phyloP scores from a whole-genome alignment of 163 green algal species.

The Chloroidium sp. region DNA sequence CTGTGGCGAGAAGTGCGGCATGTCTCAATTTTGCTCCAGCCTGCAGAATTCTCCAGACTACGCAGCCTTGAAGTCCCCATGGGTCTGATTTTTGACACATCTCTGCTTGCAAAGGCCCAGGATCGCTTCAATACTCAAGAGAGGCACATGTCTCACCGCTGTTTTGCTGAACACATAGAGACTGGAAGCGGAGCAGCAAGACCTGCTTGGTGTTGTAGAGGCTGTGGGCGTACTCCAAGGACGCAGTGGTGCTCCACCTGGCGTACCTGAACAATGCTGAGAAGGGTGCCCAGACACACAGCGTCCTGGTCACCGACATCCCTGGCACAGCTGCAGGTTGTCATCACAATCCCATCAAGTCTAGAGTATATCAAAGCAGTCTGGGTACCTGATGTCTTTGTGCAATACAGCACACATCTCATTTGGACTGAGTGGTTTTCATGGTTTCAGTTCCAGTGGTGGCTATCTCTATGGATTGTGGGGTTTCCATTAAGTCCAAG shows the following conservation, averaged over 20 bases:
- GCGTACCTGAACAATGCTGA: constrained; percentile 27
- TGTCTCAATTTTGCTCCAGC: too few relatives aligned
- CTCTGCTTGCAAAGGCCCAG: not conserved
- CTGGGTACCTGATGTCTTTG: not conserved
- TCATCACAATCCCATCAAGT: not conserved
- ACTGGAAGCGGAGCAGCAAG: not conserved
- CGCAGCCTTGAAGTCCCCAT: not conserved
- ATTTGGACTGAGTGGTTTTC: not conserved
- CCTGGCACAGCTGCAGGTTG: not conserved
- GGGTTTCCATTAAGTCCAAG: not conserved
- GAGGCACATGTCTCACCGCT: not conserved
- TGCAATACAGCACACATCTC: not conserved
- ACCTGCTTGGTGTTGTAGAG: constrained; percentile 17
- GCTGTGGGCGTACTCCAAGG: constrained; percentile 28
- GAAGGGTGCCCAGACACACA: constrained; percentile 30
- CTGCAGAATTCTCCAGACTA: too few relatives aligned
- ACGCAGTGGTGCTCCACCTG: constrained; percentile 31
- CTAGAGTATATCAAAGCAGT: not conserved
- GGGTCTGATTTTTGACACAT: not conserved
- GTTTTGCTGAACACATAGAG: not conserved
- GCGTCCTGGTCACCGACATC: constrained; percentile 20
- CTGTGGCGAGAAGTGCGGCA: too few relatives aligned
- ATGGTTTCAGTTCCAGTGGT: not conserved
- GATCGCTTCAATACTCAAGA: not conserved
- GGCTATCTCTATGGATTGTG: not conserved